Percentiles rank a stretch among this genome's conserved stretches.
Conservation (phyloP, 2,329 filamentous ascomycete species). For the Ophiostoma novo-ulmi region DNA sequence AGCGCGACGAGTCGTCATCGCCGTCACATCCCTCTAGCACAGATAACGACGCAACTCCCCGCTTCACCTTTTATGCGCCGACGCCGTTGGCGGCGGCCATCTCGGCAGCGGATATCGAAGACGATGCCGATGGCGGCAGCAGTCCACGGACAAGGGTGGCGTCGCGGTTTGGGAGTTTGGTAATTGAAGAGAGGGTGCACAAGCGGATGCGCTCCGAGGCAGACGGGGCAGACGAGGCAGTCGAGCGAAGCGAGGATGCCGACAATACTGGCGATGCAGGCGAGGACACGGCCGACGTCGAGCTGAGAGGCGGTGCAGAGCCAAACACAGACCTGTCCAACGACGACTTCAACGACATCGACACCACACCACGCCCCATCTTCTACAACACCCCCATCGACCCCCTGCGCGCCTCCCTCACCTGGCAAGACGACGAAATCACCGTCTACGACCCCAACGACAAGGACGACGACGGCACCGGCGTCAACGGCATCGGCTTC, state of each 20-base stretch:
- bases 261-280: too few species aligned
- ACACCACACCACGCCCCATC: too few species aligned
- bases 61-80: constrained; percentile 13
- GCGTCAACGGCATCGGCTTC: constrained; percentile 64
- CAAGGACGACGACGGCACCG: constrained; percentile 61
- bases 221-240: neutral
- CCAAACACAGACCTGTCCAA: neutral
- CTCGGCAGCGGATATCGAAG: neutral
- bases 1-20: constrained; percentile 11
- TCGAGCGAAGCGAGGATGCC: constrained; percentile 32
- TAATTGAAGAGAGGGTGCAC: constrained; percentile 31
- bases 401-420: constrained; percentile 54
- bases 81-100: neutral
- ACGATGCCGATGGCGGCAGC: constrained; percentile 40
- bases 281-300: too few species aligned
- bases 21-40: neutral
- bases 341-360: neutral
- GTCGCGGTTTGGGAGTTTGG: constrained; percentile 49
- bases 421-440: constrained; percentile 65
- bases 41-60: neutral
- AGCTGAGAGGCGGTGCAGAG: too few species aligned
- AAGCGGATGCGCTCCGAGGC: constrained; percentile 22
- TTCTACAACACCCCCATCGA: constrained; percentile 35
- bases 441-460: constrained; percentile 61
- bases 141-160: constrained; percentile 52